Conservation (phyloP, 345 rosid genomes). For the Kernera saxatilis region DNA sequence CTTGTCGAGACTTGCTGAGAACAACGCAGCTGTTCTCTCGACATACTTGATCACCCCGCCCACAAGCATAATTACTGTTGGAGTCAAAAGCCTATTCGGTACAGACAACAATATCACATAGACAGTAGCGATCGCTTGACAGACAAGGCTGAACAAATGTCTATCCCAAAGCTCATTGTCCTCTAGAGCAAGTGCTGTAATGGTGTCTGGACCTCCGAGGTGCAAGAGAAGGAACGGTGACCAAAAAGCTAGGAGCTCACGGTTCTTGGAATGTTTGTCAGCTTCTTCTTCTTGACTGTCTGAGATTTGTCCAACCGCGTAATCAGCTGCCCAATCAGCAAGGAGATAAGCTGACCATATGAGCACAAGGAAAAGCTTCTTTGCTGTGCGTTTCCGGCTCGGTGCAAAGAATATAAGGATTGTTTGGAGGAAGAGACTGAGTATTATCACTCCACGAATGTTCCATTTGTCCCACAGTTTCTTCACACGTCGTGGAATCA, state of each 20-base stretch:
- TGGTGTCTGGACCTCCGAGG: constrained; percentile 41
- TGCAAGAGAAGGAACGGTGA: constrained; percentile 38
- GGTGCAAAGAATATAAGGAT: constrained; percentile 52
- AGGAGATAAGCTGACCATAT: constrained; percentile 37
- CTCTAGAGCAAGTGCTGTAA: constrained; percentile 36
- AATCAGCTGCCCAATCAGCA: constrained; percentile 36
- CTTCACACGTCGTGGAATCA: constrained; percentile 27
- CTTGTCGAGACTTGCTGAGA: constrained; percentile 36
- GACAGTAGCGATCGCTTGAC: constrained; percentile 22
- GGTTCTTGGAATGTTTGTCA: neutral
- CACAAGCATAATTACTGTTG: constrained; percentile 25
- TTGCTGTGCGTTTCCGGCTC: constrained; percentile 36
- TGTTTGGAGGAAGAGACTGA: constrained; percentile 55
- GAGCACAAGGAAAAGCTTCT: constrained; percentile 29
- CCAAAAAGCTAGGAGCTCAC: constrained; percentile 29
- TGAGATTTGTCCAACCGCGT: constrained; percentile 35
- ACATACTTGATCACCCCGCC: constrained; percentile 41
- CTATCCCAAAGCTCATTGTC: constrained; percentile 37
- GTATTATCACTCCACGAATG: constrained; percentile 45
- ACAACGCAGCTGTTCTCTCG: constrained; percentile 38
- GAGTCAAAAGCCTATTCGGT: constrained; percentile 8
- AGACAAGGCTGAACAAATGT: constrained; percentile 29
- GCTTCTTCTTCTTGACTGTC: constrained; percentile 24
- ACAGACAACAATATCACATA: constrained; percentile 35
- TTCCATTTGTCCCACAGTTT: constrained; percentile 53